Evolutionary conservation across 225 moss, liverwort and hornwort species (phyloP).

Genomic region (Thuidium tamariscinum): DNA sequence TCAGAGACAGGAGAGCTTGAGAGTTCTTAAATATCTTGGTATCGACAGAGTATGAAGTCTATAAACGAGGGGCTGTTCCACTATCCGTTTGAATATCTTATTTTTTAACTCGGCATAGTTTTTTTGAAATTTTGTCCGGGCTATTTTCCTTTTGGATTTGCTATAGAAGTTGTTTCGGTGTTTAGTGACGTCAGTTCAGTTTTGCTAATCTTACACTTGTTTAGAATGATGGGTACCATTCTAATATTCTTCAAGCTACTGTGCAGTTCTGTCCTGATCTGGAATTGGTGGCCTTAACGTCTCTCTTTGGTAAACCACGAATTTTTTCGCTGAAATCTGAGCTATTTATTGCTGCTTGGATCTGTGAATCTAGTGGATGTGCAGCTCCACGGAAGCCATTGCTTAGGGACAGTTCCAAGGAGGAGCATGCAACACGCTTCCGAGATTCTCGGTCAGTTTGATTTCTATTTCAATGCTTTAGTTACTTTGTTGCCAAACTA

Average conservation of each 20-base stretch:
- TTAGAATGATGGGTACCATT: background rate
- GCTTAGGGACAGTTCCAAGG: conserved; percentile 42
- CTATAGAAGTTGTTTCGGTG: background rate
- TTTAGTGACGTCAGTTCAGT: background rate
- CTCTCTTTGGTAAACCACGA: background rate
- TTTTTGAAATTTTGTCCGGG: background rate
- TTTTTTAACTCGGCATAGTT: background rate
- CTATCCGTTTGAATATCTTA: background rate
- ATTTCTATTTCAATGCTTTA: background rate
- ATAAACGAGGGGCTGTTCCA: background rate
- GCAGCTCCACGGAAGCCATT: conserved; percentile 77
- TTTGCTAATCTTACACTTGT: background rate
- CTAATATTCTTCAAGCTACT: background rate
- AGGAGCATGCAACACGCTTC: conserved; percentile 58
- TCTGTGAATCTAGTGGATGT: conserved; percentile 70
- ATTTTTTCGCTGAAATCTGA: background rate
- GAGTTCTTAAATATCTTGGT: background rate
- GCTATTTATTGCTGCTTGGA: background rate
- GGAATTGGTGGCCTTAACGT: background rate
- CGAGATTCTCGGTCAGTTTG: conserved; percentile 64
- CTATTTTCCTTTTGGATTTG: background rate
- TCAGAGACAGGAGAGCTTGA: background rate
- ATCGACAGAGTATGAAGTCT: background rate
- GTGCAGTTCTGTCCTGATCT: background rate
- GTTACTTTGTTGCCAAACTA: background rate